phyloP scores from a whole-genome alignment of 2,329 filamentous ascomycete species.

The Fusarium miscanthi region DNA sequence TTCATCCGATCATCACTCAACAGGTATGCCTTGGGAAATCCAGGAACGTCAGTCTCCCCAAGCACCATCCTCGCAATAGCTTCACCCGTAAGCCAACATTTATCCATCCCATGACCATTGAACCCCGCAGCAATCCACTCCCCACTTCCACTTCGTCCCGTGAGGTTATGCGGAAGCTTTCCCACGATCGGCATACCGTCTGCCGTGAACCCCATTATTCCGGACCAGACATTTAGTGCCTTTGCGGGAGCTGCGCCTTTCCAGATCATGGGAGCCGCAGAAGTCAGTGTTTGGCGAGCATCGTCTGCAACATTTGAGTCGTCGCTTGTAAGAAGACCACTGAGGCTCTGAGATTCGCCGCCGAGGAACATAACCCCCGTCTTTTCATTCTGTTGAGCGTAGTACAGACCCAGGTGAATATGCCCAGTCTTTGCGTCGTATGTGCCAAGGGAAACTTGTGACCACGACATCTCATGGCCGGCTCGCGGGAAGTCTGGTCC shows the following conservation, averaged over 20 bases:
- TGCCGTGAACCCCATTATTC: constrained; percentile 58
- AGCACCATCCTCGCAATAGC: constrained; percentile 49
- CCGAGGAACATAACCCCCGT: constrained; percentile 62
- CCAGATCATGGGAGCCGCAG: constrained; percentile 53
- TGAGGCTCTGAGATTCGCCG: constrained; percentile 56
- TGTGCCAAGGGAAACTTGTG: constrained; percentile 54
- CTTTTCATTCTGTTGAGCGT: constrained; percentile 43
- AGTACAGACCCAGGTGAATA: constrained; percentile 43
- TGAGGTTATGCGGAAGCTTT: constrained; percentile 48
- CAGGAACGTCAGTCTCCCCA: constrained; percentile 33
- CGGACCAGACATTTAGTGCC: constrained; percentile 58
- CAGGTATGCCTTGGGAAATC: constrained; percentile 34
- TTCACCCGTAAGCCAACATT: constrained; percentile 61
- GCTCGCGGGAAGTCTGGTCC: constrained; percentile 44
- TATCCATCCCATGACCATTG: constrained; percentile 62
- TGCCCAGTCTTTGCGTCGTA: constrained; percentile 62
- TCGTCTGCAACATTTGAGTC: constrained; percentile 55
- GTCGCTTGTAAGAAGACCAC: constrained; percentile 56
- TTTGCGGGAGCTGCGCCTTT: constrained; percentile 4
- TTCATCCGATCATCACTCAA: constrained; percentile 4
- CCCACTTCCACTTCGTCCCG: constrained; percentile 28
- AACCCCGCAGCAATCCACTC: constrained; percentile 63
- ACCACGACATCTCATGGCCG: constrained; percentile 57
- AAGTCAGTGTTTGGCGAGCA: constrained; percentile 48
- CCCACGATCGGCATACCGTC: constrained; percentile 62